A percentile compares a stretch with the other conserved stretches of the same genome.
These are phyloP conservation scores for Pleurotus cornucopiae DNA, from an alignment of 768 basidiomycete genomes.

Conservation along the genomic window DNA sequence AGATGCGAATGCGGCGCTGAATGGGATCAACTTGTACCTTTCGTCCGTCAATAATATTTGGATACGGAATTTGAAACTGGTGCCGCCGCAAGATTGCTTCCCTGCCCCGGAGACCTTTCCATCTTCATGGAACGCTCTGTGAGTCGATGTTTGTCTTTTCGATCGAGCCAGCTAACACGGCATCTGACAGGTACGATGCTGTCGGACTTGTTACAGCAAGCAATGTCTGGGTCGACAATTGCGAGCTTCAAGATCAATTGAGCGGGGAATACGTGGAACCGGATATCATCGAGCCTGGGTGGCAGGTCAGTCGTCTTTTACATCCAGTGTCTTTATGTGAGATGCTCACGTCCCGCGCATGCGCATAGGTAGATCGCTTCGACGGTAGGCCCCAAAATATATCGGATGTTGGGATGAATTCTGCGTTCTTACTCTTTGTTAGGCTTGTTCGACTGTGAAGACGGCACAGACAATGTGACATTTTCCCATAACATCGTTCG, in stretches of 20 bases:
- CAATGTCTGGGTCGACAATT: slow-evolving; percentile 16
- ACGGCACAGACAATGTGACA: slow-evolving; percentile 16
- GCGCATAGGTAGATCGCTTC: slow-evolving; percentile 13
- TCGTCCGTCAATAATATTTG: slow-evolving; percentile 13
- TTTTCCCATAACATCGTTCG: slow-evolving; percentile 17
- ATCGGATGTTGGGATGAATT: not conserved
- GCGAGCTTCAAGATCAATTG: slow-evolving; percentile 13
- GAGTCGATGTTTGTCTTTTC: not conserved
- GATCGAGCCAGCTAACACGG: not conserved
- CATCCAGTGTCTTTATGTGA: not conserved
- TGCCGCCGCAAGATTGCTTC: slow-evolving; percentile 14
- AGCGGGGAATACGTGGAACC: slow-evolving; percentile 12
- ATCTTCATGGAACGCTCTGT: slow-evolving; percentile 14
- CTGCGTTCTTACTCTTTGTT: not conserved
- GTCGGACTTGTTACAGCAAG: slow-evolving; percentile 13
- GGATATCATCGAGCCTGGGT: slow-evolving; percentile 9
- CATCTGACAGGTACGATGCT: slow-evolving; percentile 12
- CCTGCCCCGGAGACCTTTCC: slow-evolving; percentile 16
- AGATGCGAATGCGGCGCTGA: slow-evolving; percentile 12
- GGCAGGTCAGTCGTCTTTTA: slow-evolving; percentile 8
- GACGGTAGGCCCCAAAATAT: slow-evolving; percentile 8
- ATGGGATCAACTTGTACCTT: slow-evolving; percentile 13
- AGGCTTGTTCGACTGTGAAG: slow-evolving; percentile 16
- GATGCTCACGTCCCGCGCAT: not conserved
- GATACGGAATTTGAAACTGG: slow-evolving; percentile 15